These are phyloP conservation scores for Scheffersomyces stambukii DNA, from an alignment of 1,139 yeast species.

Conservation along the genomic window DNA sequence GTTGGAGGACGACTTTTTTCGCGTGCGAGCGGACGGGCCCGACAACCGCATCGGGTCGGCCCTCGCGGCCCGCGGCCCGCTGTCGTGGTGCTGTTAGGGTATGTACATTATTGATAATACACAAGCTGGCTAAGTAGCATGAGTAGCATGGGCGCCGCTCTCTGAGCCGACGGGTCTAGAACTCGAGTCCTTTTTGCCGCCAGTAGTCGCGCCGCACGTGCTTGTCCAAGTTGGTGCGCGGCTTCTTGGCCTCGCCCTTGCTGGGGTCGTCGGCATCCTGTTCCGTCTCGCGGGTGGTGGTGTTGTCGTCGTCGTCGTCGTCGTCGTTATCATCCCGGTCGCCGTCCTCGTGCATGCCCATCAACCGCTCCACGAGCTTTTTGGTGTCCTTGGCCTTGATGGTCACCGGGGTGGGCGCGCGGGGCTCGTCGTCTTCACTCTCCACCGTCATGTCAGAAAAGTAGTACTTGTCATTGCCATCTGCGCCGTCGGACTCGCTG, in stretches of 20 bases:
- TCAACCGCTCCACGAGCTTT: conserved; percentile 20
- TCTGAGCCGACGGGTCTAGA: neutral
- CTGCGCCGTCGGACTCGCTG: conserved; percentile 28
- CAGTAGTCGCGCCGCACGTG: conserved; percentile 38
- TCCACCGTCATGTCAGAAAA: conserved; percentile 43
- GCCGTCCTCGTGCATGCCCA: conserved; percentile 24
- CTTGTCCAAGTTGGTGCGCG: conserved; percentile 25
- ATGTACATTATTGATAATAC: neutral
- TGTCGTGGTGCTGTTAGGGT: conserved; percentile 10
- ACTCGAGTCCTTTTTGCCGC: conserved; percentile 34
- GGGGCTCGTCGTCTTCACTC: conserved; percentile 25
- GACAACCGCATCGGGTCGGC: conserved; percentile 11
- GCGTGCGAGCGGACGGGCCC: neutral
- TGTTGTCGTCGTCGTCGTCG: conserved; percentile 8
- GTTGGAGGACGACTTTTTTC: conserved; percentile 35
- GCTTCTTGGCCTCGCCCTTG: conserved; percentile 11
- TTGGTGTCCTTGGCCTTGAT: conserved; percentile 14
- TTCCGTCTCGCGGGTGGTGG: conserved; percentile 2
- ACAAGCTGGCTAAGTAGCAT: no score
- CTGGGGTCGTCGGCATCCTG: conserved; percentile 11
- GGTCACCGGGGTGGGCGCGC: conserved; percentile 9
- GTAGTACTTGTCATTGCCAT: conserved; percentile 37
- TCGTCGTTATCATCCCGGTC: conserved; percentile 16
- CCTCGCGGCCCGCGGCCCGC: conserved; percentile 8
- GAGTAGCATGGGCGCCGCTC: no score